Evolutionary conservation across 805 yeast species (phyloP), one percentile per base, ranked within the genome.

Genomic region (Candida nitratophila): DNA sequence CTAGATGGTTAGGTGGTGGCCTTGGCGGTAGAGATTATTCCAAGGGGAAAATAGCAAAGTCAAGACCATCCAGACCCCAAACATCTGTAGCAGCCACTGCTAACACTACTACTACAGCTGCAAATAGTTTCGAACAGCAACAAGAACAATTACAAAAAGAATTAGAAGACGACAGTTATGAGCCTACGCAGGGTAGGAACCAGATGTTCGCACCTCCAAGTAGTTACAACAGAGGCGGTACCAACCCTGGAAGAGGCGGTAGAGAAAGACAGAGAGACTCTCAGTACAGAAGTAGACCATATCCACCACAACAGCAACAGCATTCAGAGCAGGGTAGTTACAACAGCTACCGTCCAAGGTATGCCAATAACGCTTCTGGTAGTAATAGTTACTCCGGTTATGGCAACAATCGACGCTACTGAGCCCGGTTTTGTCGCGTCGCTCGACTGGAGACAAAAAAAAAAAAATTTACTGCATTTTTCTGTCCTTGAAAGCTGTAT

Each of bases 1-100:
- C 95, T 0, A 59, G 84, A 52, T 60, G 91, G 46, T 67, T 91
- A 2, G 96, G 96, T 1, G 97, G 97, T 4, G 97, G 97, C 0
- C 63, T 86, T n/a, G 97, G 97, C 4, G 96, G 96, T 1, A 49
- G 64, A 43, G 40, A 41, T 16, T 44, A 7, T 11, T 29, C 32
- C 12, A 29, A 14, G 32, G n/a, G n/a, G 4, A 29, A n/a, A 20
- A 16, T 16, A 11, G 19, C 34, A 14, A 32, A 32, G 16, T 11
- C 34, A 32, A 16, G 10, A n/a, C 12, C 34, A 6, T 32, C 6
- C 15, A 32, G 10, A 4, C 4, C 17, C 7, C 17, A n/a, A 32
- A 8, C 17, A 32, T 12, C 7, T 8, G 5, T 8, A 26, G 7
- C 11, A 26, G 7, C 11, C 7, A 26, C 7, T 8, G 29, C 7